These are phyloP conservation scores for Pythium phragmiticola DNA, from an alignment of 352 stramenopile species.

Conservation along the genomic window DNA sequence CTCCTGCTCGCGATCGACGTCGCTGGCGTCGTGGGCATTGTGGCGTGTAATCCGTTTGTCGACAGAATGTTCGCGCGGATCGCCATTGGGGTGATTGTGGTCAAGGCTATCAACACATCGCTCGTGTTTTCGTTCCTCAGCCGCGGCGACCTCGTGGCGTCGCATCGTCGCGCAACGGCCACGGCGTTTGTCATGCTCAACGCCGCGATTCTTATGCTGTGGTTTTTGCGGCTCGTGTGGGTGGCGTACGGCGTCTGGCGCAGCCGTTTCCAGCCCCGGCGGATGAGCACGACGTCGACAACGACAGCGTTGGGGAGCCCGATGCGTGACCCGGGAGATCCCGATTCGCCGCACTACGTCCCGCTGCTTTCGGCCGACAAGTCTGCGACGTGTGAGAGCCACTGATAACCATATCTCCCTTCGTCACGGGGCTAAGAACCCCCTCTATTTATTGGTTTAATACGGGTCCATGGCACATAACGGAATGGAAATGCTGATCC, in stretches of 20 bases:
- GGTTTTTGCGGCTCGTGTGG: conserved; percentile 22
- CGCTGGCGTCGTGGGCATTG: conserved; percentile 16
- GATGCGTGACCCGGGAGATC: neutral
- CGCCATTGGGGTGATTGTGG: neutral
- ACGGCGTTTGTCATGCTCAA: conserved; percentile 26
- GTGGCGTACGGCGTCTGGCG: conserved; percentile 4
- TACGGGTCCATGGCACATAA: too few species aligned
- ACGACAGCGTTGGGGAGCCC: neutral
- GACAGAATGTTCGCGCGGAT: neutral
- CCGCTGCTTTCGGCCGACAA: too few species aligned
- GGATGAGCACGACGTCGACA: conserved; percentile 9
- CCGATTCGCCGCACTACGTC: neutral
- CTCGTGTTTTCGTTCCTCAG: conserved; percentile 28
- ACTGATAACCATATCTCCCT: too few species aligned
- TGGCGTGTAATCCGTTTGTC: conserved; percentile 22
- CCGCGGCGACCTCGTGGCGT: neutral
- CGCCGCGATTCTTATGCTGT: conserved; percentile 21
- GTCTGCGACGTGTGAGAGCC: too few species aligned
- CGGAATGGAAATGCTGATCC: too few species aligned
- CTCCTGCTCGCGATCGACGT: conserved; percentile 23
- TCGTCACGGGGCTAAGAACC: too few species aligned
- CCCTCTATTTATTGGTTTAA: too few species aligned
- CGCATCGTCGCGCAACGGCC: conserved; percentile 1
- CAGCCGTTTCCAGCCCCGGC: neutral
- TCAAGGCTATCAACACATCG: conserved; percentile 20